Evolutionary conservation across 1,284 basidiomycete genomes (phyloP).

Genomic region (Irpex sp.): DNA sequence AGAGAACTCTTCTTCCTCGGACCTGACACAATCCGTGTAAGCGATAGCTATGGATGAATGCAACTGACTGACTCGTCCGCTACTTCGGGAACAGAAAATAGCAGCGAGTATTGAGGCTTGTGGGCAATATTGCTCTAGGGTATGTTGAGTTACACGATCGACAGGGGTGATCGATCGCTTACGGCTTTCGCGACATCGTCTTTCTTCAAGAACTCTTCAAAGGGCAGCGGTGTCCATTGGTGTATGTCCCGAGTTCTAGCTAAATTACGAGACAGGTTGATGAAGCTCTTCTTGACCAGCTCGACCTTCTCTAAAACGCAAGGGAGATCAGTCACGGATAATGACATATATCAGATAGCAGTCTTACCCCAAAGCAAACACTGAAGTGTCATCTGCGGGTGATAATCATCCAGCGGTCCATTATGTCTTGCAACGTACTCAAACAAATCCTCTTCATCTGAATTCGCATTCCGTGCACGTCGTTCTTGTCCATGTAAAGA

Average conservation of each 20-base stretch:
- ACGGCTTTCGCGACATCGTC: constrained; percentile 25
- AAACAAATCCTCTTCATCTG: constrained; percentile 48
- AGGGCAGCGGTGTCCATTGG: constrained; percentile 42
- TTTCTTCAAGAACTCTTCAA: constrained; percentile 48
- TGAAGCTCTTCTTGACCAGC: constrained; percentile 76
- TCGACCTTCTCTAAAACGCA: constrained; percentile 63
- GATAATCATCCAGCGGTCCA: constrained; percentile 82
- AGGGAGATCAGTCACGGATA: too few species aligned
- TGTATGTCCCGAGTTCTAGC: constrained; percentile 27
- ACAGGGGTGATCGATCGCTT: constrained; percentile 11
- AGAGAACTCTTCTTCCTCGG: constrained; percentile 59
- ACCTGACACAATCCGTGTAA: constrained; percentile 12
- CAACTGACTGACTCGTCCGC: constrained; percentile 35
- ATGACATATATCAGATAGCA: neutral
- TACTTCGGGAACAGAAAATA: constrained; percentile 37
- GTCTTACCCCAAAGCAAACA: constrained; percentile 82
- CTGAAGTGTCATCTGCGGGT: constrained; percentile 89
- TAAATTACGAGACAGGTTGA: constrained; percentile 51
- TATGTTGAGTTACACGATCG: neutral
- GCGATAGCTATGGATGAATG: neutral
- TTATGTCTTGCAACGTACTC: constrained; percentile 79
- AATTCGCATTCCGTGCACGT: constrained; percentile 14
- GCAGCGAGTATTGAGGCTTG: constrained; percentile 32
- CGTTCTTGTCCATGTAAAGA: constrained; percentile 57
- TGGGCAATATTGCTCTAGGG: constrained; percentile 19